Evolutionary conservation across 345 rosid genomes (phyloP), one percentile per base, ranked within the genome.

Genomic region (Garcia nutans): DNA sequence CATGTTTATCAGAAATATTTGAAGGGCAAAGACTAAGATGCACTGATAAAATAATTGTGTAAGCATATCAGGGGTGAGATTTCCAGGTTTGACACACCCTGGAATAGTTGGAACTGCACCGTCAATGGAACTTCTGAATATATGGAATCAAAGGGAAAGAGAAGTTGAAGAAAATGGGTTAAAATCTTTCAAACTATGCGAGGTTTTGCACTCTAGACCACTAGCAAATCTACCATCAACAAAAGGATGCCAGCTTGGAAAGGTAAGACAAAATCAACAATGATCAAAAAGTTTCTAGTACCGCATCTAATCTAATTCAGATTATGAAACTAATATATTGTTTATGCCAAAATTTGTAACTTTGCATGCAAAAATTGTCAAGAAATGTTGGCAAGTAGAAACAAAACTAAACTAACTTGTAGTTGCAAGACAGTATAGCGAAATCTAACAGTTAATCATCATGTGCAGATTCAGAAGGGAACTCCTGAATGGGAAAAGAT

Each of bases 61-160:
- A 52, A 58, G 74, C 63, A 37, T 23, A 62, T 63, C 76, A 94
- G 96, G 99, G 63, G 99, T 93, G 49, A 74, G 97, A 64, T 91
- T 93, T 85, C 97, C 97, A 0, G 97, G 96, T 37, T 85, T 93
- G 86, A 88, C 94, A 76, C 97, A 93, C 76, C 97, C 97, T 52
- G 94, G 97, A 80, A 55, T 95, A 75, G 76, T 93, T 62, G 99
- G 97, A 69, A 93, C 97, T 10, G 96, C 99, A 6, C 97, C 97
- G 71, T 95, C 94, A 41, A 85, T 65, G 82, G 93, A 92, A 65
- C 97, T 95, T 56, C 79, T 92, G 67, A 83, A 70, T 31, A 91
- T 90, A 80, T 91, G 97, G 97, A 91, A 91, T 73, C 88, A 88
- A 61, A 89, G 97, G 80, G 97, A 95, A 78, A 86, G 89, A 75